Percentiles rank a stretch among this genome's conserved stretches.
These are phyloP conservation scores for Yamadazyma friedrichii DNA, from an alignment of 1,139 yeast genomes.

Conservation along the genomic window DNA sequence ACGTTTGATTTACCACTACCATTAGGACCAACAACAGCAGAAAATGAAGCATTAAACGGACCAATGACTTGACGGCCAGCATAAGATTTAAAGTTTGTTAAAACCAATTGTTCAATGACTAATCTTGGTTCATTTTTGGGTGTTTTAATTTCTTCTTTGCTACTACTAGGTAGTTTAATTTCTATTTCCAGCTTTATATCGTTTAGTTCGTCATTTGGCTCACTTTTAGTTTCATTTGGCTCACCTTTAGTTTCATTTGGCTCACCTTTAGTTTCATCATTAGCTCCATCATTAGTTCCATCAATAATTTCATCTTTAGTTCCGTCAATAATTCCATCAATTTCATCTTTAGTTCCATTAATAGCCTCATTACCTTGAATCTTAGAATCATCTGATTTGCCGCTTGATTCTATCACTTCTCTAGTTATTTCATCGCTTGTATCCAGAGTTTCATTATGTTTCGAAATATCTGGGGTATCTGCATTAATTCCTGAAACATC, in stretches of 20 bases:
- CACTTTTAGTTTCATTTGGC: background rate
- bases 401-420: constrained; percentile 6
- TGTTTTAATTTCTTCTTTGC: background rate
- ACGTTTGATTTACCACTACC: constrained; percentile 98
- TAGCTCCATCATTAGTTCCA: no score
- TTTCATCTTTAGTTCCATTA: background rate
- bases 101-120: constrained; percentile 69
- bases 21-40: constrained; percentile 99
- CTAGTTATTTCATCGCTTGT: constrained; percentile 16
- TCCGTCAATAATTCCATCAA: background rate
- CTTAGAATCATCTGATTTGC: constrained; percentile 3
- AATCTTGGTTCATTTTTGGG: constrained; percentile 49
- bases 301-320: background rate
- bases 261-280: background rate
- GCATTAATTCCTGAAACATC: constrained; percentile 5
- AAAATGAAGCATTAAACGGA: constrained; percentile 89
- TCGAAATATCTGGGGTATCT: constrained; percentile 14
- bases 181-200: background rate
- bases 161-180: background rate
- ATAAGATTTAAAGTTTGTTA: constrained; percentile 90
- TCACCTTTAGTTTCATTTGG: background rate
- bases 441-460: constrained; percentile 17
- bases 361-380: background rate
- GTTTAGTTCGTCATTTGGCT: background rate
- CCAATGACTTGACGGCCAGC: constrained; percentile 95